Evolutionary conservation across 306 rosid genomes (phyloP).

Genomic region (Gastrolobium villosum): DNA sequence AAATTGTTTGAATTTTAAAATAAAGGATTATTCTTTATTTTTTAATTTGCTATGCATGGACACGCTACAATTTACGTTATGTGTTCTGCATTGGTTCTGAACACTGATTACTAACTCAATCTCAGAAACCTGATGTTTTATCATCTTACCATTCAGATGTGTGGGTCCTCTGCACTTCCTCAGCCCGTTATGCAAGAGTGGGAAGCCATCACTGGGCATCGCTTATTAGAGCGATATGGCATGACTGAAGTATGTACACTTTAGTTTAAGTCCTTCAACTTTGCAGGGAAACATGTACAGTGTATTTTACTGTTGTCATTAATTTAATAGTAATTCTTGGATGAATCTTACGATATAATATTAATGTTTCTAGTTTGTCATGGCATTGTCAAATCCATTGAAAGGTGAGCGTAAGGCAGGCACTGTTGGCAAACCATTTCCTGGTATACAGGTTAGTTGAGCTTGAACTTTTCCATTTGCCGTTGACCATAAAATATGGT

Average conservation of each 20-base stretch:
- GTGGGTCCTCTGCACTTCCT: slow-evolving; percentile 99
- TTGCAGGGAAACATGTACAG: slow-evolving; percentile 14
- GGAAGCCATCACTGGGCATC: slow-evolving; percentile 88
- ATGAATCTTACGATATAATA: slow-evolving; percentile 35
- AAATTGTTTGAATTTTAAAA: slow-evolving; percentile 18
- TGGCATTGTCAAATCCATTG: slow-evolving; percentile 96
- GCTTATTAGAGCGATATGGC: slow-evolving; percentile 94
- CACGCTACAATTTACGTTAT: slow-evolving; percentile 18
- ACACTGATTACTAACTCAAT: slow-evolving; percentile 30
- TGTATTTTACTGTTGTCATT: slow-evolving; percentile 35
- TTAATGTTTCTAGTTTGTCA: slow-evolving; percentile 79
- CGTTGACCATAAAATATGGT: slow-evolving; percentile 1
- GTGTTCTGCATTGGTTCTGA: slow-evolving; percentile 13
- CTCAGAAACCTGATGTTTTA: slow-evolving; percentile 28
- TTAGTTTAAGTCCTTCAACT: slow-evolving; percentile 38
- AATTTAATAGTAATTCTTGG: not conserved
- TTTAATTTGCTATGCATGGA: slow-evolving; percentile 27
- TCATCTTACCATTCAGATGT: slow-evolving; percentile 68
- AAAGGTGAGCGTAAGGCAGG: slow-evolving; percentile 89
- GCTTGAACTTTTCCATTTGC: slow-evolving; percentile 30
- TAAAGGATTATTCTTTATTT: not conserved
- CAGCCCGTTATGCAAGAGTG: slow-evolving; percentile 90
- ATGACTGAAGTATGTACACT: slow-evolving; percentile 87
- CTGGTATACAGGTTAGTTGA: slow-evolving; percentile 83
- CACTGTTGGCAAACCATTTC: slow-evolving; percentile 95